phyloP scores from a whole-genome alignment of 306 rosid genomes.

The Quercus rubra region DNA sequence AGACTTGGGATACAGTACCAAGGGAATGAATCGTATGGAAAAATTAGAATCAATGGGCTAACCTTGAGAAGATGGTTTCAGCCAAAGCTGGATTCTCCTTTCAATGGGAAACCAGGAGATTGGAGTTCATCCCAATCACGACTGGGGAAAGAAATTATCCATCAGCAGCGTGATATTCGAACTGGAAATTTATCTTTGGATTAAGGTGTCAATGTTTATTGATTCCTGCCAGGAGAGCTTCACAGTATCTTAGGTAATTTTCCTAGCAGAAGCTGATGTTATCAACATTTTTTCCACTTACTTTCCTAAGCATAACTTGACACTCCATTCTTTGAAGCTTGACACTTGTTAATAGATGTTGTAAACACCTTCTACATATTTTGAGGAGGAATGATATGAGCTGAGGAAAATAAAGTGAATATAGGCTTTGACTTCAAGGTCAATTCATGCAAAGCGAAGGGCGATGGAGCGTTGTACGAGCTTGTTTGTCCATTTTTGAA shows the following conservation, averaged over 20 bases:
- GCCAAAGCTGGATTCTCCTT: slow-evolving; percentile 71
- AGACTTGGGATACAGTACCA: slow-evolving; percentile 72
- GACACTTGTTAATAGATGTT: slow-evolving; percentile 19
- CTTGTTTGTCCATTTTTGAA: not conserved
- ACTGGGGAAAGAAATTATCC: slow-evolving; percentile 59
- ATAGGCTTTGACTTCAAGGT: slow-evolving; percentile 35
- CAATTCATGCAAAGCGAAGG: slow-evolving; percentile 36
- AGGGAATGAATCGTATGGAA: slow-evolving; percentile 77
- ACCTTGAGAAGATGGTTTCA: slow-evolving; percentile 70
- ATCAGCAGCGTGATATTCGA: slow-evolving; percentile 83
- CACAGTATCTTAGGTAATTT: slow-evolving; percentile 35
- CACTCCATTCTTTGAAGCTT: slow-evolving; percentile 10
- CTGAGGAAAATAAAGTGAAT: slow-evolving; percentile 23
- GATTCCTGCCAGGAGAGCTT: slow-evolving; percentile 31
- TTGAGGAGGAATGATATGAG: slow-evolving; percentile 35
- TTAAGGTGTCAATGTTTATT: slow-evolving; percentile 24
- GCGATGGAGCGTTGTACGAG: not conserved
- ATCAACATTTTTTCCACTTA: not conserved
- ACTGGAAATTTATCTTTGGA: slow-evolving; percentile 60
- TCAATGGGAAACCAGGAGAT: slow-evolving; percentile 60
- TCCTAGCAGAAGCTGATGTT: slow-evolving; percentile 36
- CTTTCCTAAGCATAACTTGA: not conserved
- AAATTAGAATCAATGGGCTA: slow-evolving; percentile 64
- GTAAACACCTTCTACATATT: slow-evolving; percentile 36
- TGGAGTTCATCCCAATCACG: slow-evolving; percentile 52